A percentile compares a stretch with the other conserved stretches of the same genome.
These are phyloP conservation scores for Sicyos edulis DNA, from an alignment of 306 rosid genomes.

Conservation along the genomic window DNA sequence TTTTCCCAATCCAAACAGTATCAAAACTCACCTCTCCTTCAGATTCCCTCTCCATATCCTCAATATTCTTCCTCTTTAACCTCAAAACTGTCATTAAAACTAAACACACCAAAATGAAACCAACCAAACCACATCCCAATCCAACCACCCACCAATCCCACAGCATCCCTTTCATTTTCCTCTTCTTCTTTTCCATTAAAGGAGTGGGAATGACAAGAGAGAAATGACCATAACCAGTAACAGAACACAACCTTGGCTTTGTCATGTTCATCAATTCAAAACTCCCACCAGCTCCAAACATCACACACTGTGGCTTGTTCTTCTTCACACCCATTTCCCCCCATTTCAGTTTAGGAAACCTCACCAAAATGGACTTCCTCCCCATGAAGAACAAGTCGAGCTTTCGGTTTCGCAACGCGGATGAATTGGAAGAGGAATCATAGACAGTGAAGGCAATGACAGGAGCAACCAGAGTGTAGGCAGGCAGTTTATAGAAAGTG, in stretches of 20 bases:
- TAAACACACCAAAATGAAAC: conserved; percentile 34
- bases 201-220: conserved; percentile 45
- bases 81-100: conserved; percentile 24
- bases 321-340: conserved; percentile 18
- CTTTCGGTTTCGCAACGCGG: conserved; percentile 22
- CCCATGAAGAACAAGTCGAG: conserved; percentile 31
- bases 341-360: conserved; percentile 26
- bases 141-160: conserved; percentile 41
- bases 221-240: conserved; percentile 44
- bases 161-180: conserved; percentile 12
- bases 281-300: conserved; percentile 40
- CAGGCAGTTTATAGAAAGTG: conserved; percentile 47
- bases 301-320: conserved; percentile 47
- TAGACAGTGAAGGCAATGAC: conserved; percentile 56
- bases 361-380: conserved; percentile 42
- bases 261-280: conserved; percentile 47
- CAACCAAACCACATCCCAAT: conserved; percentile 44
- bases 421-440: conserved; percentile 39
- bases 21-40: conserved; percentile 52
- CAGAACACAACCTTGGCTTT: conserved; percentile 33
- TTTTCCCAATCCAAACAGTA: conserved; percentile 68
- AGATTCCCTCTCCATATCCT: conserved; percentile 51
- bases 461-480: conserved; percentile 60
- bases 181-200: not conserved
- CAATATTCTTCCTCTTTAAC: conserved; percentile 35